phyloP scores from a whole-genome alignment of 73 alveolate genomes.

The Tetrahymena borealis region DNA sequence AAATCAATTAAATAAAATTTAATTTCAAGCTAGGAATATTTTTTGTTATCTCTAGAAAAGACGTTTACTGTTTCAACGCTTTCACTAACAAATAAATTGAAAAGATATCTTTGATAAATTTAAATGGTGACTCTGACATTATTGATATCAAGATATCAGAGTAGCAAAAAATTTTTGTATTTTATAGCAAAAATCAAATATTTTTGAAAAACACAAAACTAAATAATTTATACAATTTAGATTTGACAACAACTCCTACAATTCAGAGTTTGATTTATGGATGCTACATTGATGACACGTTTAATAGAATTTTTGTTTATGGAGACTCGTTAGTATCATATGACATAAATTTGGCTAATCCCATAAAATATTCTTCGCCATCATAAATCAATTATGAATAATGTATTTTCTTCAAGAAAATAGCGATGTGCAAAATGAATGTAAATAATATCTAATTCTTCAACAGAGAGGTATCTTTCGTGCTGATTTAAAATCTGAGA shows the following conservation, averaged over 20 bases:
- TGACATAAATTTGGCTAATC: background rate
- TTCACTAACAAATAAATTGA: background rate
- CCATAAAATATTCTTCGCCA: background rate
- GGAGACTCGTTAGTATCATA: background rate
- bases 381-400: background rate
- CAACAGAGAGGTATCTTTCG: background rate
- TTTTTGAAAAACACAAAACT: background rate
- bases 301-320: background rate
- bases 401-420: background rate
- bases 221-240: background rate
- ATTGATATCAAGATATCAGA: background rate
- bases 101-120: background rate
- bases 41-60: background rate
- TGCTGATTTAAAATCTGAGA: background rate
- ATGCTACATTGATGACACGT: background rate
- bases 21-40: background rate
- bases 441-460: background rate
- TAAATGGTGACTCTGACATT: background rate
- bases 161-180: background rate
- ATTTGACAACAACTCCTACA: background rate
- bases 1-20: background rate
- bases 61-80: background rate
- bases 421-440: background rate
- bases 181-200: background rate
- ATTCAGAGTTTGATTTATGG: background rate